Evolutionary conservation across 2,329 filamentous ascomycete genomes (phyloP).

Genomic region (Diaporthe aspalathi): DNA sequence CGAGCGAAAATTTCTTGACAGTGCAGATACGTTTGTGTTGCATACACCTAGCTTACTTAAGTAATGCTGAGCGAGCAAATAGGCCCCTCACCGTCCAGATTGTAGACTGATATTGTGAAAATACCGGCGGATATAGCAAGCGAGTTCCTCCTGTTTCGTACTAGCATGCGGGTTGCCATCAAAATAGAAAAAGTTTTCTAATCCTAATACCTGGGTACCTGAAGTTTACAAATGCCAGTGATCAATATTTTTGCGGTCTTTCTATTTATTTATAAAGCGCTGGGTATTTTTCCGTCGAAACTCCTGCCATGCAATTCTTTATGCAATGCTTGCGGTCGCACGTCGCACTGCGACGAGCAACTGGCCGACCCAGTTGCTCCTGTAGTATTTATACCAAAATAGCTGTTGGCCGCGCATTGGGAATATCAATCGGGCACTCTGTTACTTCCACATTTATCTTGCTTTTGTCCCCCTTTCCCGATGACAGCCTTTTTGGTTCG

Average conservation of each 20-base stretch:
- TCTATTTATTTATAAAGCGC: not conserved
- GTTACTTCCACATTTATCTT: not conserved
- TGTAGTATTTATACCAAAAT: not conserved
- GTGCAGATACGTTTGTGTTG: not conserved
- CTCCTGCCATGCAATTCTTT: not conserved
- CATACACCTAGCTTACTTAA: not conserved
- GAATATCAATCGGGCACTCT: not conserved
- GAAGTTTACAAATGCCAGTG: not conserved
- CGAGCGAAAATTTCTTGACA: conserved; percentile 13
- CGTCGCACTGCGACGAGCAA: not conserved
- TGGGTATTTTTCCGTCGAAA: not conserved
- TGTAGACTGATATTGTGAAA: no score
- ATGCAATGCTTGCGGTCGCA: conserved; percentile 20
- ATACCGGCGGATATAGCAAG: not conserved
- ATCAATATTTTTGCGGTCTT: not conserved
- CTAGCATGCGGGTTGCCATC: not conserved
- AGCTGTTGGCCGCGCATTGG: not conserved
- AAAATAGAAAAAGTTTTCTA: not conserved
- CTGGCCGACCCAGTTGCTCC: not conserved
- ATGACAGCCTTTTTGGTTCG: not conserved
- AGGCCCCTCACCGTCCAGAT: no score
- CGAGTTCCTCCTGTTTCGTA: not conserved
- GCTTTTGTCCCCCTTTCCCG: not conserved
- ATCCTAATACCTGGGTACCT: no score
- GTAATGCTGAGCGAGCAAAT: not conserved